These are phyloP conservation scores for Neopestalotiopsis rosae DNA, from an alignment of 2,329 filamentous ascomycete species.

Conservation along the genomic window DNA sequence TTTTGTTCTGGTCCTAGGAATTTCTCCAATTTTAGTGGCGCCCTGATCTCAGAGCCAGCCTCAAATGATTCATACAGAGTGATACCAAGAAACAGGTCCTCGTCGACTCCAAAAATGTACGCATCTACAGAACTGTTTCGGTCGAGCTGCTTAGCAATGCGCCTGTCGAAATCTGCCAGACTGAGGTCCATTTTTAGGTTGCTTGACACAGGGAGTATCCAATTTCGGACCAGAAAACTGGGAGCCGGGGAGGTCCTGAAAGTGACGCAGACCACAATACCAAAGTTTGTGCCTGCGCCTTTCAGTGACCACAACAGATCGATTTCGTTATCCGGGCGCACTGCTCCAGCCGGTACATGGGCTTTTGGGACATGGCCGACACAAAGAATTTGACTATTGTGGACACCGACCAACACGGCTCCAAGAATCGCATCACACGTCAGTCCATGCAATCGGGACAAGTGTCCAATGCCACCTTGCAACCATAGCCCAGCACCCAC, in stretches of 20 bases:
- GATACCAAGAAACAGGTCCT: conserved; percentile 55
- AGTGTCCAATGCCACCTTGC: conserved; percentile 68
- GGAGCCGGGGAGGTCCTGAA: conserved; percentile 53
- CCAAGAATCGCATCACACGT: conserved; percentile 66
- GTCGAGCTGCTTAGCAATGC: conserved; percentile 45
- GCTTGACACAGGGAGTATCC: conserved; percentile 42
- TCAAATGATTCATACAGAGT: conserved; percentile 51
- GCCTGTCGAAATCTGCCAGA: conserved; percentile 46
- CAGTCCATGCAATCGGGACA: conserved; percentile 60
- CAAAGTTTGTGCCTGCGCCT: conserved; percentile 65
- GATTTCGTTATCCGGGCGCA: conserved; percentile 50
- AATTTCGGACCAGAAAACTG: conserved; percentile 45
- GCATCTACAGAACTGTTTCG: conserved; percentile 42
- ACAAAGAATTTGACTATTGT: conserved; percentile 50
- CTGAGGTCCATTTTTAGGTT: conserved; percentile 35
- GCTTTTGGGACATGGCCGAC: conserved; percentile 56
- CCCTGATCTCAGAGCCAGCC: conserved; percentile 20
- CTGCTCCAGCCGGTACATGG: conserved; percentile 44
- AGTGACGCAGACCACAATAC: conserved; percentile 58
- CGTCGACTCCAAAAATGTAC: conserved; percentile 58
- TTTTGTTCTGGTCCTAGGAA: conserved; percentile 41
- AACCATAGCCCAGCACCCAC: too few species aligned
- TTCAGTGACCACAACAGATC: conserved; percentile 63
- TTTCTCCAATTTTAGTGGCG: conserved; percentile 18
- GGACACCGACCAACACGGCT: conserved; percentile 60